These are phyloP conservation scores for Kodamaea derodonti DNA, from an alignment of 1,139 yeast species.

Conservation along the genomic window DNA sequence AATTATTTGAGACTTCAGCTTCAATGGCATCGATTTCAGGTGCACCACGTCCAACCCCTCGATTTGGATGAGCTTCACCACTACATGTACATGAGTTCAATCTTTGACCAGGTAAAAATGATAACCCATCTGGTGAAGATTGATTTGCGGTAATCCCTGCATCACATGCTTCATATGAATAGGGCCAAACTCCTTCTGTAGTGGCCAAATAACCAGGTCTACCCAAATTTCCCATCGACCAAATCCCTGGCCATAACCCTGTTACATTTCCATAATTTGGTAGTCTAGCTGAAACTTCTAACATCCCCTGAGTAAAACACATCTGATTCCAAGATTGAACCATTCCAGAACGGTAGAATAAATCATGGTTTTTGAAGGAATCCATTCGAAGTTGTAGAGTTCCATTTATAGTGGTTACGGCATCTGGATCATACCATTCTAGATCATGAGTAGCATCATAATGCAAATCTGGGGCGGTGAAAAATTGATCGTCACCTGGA, in stretches of 20 bases:
- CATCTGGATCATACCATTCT: conserved; percentile 90
- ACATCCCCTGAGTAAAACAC: conserved; percentile 72
- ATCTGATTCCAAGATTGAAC: conserved; percentile 79
- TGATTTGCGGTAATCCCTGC: conserved; percentile 90
- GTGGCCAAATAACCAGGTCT: conserved; percentile 79
- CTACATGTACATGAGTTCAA: conserved; percentile 39
- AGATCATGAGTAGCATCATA: conserved; percentile 79
- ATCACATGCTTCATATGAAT: conserved; percentile 77
- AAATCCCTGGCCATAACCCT: conserved; percentile 88
- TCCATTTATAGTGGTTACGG: conserved; percentile 65
- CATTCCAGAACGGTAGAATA: conserved; percentile 82
- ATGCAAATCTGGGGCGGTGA: conserved; percentile 71
- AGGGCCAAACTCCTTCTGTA: conserved; percentile 89
- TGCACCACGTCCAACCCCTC: conserved; percentile 27
- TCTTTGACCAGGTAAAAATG: conserved; percentile 74
- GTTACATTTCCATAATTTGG: conserved; percentile 67
- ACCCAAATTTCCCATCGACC: conserved; percentile 85
- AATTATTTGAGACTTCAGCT: conserved; percentile 17
- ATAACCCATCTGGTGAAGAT: conserved; percentile 75
- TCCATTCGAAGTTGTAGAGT: conserved; percentile 64
- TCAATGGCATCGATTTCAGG: conserved; percentile 31
- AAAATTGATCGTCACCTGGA: conserved; percentile 80
- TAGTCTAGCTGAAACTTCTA: conserved; percentile 66
- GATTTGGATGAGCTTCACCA: conserved; percentile 26
- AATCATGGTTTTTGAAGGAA: conserved; percentile 65